Evolutionary conservation across 2,329 filamentous ascomycete species (phyloP), one percentile per base, ranked within the genome.

Genomic region (Phyllosticta citrichinensis): DNA sequence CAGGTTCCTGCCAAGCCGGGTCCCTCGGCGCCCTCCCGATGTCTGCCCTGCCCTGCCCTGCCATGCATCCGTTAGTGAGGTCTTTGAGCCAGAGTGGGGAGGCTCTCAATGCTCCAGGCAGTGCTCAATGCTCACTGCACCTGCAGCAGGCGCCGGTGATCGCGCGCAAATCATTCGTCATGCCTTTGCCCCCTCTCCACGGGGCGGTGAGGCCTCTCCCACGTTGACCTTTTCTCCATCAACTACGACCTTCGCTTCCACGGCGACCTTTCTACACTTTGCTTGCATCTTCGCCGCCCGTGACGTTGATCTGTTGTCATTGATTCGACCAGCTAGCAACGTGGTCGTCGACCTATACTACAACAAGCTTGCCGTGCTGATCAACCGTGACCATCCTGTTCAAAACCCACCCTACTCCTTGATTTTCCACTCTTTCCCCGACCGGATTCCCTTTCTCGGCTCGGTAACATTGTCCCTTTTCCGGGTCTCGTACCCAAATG

Each of bases 161-260:
- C 58, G 58, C 52, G 52, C 51, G 58, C 58, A 60, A 60, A 60
- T 60, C 58, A 60, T 57, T 52, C 52, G 56, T 58, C 56, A 58
- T 52, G n/a, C 52, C 58, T 14, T 40, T 22, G 14, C 19, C 56
- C 56, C 22, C 19, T 17, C 55, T 47, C 56, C 52, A 25, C 58
- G 58, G 52, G 58, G 58, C 58, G 58, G 58, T 60, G 58, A 60
- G 58, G 51, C 54, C 19, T 2, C 58, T 40, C 33, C 33, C 33
- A 40, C 33, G 6, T 1, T 51, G 52, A 55, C 52, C 52, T 55
- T 30, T 60, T 52, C 58, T 50, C 54, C 58, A 35, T 24, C 58
- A 60, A 53, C 58, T 35, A 52, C 30, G 55, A 40, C 58, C 40
- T 35, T 53, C 54, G 52, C 35, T 52, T n/a, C 58, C 58, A 22